Evolutionary conservation across 2,329 filamentous ascomycete genomes (phyloP).

Genomic region (Neonectria coccinea): DNA sequence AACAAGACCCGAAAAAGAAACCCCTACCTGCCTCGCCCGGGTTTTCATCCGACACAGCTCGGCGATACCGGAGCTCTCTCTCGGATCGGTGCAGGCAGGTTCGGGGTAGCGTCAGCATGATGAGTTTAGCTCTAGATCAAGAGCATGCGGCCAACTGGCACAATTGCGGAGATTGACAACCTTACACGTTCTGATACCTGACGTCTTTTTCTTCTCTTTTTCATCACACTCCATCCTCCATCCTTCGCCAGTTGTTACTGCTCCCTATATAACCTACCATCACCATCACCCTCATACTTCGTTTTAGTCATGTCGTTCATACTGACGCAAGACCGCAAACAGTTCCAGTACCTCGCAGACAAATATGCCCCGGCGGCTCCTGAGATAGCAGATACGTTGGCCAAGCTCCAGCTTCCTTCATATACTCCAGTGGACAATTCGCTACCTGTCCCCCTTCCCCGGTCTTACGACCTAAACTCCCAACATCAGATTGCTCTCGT

Average conservation of each 20-base stretch:
- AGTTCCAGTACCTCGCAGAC: slow-evolving; percentile 75
- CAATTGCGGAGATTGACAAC: slow-evolving; percentile 69
- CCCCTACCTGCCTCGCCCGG: slow-evolving; percentile 19
- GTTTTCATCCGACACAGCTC: slow-evolving; percentile 29
- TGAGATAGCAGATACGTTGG: slow-evolving; percentile 74
- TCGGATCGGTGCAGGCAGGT: slow-evolving; percentile 21
- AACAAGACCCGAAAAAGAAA: slow-evolving; percentile 9
- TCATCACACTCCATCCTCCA: slow-evolving; percentile 23
- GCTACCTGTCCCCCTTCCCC: slow-evolving; percentile 66
- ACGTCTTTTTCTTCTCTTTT: slow-evolving; percentile 25
- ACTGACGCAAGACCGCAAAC: slow-evolving; percentile 42
- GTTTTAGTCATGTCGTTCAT: slow-evolving; percentile 31
- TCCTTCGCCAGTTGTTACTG: not conserved
- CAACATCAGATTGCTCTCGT: slow-evolving; percentile 70
- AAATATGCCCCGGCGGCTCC: slow-evolving; percentile 74
- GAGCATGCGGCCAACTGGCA: slow-evolving; percentile 68
- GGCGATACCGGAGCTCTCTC: slow-evolving; percentile 43
- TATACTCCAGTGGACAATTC: slow-evolving; percentile 61
- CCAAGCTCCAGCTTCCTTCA: slow-evolving; percentile 74
- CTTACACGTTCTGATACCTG: slow-evolving; percentile 57
- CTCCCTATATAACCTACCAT: not conserved
- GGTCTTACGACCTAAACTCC: slow-evolving; percentile 54
- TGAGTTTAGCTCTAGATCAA: slow-evolving; percentile 86
- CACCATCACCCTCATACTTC: not conserved
- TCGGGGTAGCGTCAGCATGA: slow-evolving; percentile 49